Base-by-base conservation (phyloP, 805 yeast genomes). In the Candida oleophila region DNA sequence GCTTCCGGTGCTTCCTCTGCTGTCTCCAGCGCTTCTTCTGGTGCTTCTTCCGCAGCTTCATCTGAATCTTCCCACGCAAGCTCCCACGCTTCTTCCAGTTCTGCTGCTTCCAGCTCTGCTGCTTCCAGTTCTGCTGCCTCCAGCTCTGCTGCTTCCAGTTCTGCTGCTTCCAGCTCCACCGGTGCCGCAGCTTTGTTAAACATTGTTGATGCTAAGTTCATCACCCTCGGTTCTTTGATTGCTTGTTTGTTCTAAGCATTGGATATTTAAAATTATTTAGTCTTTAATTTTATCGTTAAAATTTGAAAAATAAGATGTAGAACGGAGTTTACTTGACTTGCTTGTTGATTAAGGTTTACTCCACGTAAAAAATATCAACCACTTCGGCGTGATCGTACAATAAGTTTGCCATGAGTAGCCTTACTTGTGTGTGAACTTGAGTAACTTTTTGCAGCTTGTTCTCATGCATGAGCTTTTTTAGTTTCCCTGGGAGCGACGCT, bases 101-200 rank as follows among this genome's bases (percentile, higher is more conserved):
- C 44, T 30, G 43, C 38, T 41, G 37, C 33, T 20, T 14, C 33
- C n/a, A 7, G n/a, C 40, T 7, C 40, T 4, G 40, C 40, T 37
- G 7, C 40, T 9, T 15, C 40, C 22, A 18, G 35, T 41, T 35
- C 19, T 25, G 33, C 16, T 30, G 36, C 21, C 33, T 15, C 32
- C n/a, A 7, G n/a, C 40, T 7, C 40, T 4, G 40, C 40, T 37
- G 7, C 40, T 9, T 15, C 40, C 22, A 18, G 35, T 41, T 35
- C 19, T 25, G 33, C 16, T 30, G 36, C 21, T 38, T 32, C 21
- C 8, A 41, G 36, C 36, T 33, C 30, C 5, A 7, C 30, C 30
- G 9, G 11, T 5, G 30, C 30, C 11, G 30, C 30, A 7, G 37
- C 12, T 34, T 7, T 19, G 12, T 12, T 19, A 12, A 36, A 36